Conservation (phyloP, 1,139 yeast genomes). For the Yamadazyma mexicana region DNA sequence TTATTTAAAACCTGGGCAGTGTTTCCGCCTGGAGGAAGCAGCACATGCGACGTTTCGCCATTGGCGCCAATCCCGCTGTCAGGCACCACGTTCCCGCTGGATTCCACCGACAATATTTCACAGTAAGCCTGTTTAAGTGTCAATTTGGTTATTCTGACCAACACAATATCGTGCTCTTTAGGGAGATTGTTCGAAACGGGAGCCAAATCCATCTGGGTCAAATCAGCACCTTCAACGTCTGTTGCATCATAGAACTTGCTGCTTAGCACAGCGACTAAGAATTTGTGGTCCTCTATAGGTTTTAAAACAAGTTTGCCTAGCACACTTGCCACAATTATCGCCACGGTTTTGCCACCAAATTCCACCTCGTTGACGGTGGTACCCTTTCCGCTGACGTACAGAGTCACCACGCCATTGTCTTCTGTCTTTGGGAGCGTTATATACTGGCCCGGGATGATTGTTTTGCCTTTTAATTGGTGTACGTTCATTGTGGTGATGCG, state of each 20-base stretch:
- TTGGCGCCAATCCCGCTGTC: constrained; percentile 71
- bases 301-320: constrained; percentile 55
- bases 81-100: constrained; percentile 53
- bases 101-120: constrained; percentile 81
- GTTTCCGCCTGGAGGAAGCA: constrained; percentile 54
- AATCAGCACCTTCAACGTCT: neutral
- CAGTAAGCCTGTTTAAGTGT: constrained; percentile 72
- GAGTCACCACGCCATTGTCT: constrained; percentile 20
- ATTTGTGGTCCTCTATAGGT: constrained; percentile 3
- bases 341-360: constrained; percentile 28
- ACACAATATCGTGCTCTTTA: constrained; percentile 78
- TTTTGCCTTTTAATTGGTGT: constrained; percentile 7
- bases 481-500: neutral
- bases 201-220: constrained; percentile 2
- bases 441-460: constrained; percentile 78
- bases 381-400: constrained; percentile 39
- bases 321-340: constrained; percentile 65
- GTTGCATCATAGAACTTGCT: constrained; percentile 2
- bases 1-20: constrained; percentile 50
- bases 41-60: constrained; percentile 47
- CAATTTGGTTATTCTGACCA: constrained; percentile 72
- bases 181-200: constrained; percentile 56
- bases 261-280: constrained; percentile 7
- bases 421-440: constrained; percentile 36
- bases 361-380: constrained; percentile 34